Conservation (phyloP, 2,329 filamentous ascomycete genomes). For the Aphanoascus verrucosus region DNA sequence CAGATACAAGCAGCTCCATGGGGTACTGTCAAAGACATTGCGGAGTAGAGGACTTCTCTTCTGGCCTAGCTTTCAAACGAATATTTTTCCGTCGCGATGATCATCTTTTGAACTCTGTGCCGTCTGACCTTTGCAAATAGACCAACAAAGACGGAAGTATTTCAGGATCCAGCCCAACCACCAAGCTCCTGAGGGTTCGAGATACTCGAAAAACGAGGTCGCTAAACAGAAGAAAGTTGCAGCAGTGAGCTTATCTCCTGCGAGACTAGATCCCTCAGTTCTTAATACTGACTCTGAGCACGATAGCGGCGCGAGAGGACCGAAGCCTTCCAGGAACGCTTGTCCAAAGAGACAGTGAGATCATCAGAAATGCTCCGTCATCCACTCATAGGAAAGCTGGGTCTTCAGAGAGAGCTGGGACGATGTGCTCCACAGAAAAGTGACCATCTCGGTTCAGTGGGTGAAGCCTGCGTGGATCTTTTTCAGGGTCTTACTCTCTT, state of each 20-base stretch:
- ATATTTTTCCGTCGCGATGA: background rate
- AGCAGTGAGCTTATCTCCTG: background rate
- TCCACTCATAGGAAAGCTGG: conserved; percentile 20
- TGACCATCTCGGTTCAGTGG: conserved; percentile 22
- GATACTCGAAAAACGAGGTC: conserved; percentile 15
- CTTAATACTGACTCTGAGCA: background rate
- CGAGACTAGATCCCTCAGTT: background rate
- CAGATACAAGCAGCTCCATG: too few relatives aligned
- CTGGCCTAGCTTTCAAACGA: too few relatives aligned
- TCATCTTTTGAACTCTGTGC: background rate
- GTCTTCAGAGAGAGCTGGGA: conserved; percentile 25
- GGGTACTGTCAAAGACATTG: too few relatives aligned
- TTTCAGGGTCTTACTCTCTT: conserved; percentile 24
- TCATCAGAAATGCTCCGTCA: conserved; percentile 23
- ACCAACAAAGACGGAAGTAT: conserved; percentile 50
- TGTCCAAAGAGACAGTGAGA: conserved; percentile 27
- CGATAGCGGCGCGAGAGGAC: conserved; percentile 24
- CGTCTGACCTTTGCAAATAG: conserved; percentile 18
- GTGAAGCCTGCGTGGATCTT: conserved; percentile 26
- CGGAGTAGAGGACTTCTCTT: too few relatives aligned
- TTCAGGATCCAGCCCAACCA: conserved; percentile 52
- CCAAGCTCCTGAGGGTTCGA: conserved; percentile 36
- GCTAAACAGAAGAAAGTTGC: conserved; percentile 13
- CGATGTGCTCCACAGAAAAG: conserved; percentile 14
- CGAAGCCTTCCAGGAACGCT: conserved; percentile 20